These are phyloP conservation scores for Cenchrus purpureus DNA, from an alignment of 176 grass and related monocot genomes.

Conservation along the genomic window DNA sequence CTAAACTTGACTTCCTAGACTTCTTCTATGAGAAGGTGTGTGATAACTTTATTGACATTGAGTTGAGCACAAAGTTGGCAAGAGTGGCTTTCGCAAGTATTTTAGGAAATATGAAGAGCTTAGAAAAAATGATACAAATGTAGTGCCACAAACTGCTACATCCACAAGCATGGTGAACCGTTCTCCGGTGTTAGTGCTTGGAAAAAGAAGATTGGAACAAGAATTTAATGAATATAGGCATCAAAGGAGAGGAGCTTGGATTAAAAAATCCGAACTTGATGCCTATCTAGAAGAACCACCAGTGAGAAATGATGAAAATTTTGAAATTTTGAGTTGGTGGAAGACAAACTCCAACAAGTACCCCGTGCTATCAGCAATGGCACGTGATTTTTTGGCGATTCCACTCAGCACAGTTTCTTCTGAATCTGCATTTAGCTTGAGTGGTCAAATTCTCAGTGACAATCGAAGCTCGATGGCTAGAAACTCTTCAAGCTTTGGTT, in stretches of 20 bases:
- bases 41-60: too few relatives aligned
- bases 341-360: neutral
- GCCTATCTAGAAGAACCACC: neutral
- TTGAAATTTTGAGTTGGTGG: neutral
- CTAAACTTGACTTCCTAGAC: too few relatives aligned
- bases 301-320: neutral
- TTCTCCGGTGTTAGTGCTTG: neutral
- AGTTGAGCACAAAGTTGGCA: neutral
- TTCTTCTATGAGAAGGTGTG: too few relatives aligned
- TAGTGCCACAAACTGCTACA: neutral
- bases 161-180: neutral
- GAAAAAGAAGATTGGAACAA: neutral
- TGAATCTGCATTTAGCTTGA: neutral
- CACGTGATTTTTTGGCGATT: neutral
- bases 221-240: neutral
- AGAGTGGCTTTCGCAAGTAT: neutral
- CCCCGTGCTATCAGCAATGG: neutral
- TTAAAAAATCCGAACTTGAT: neutral
- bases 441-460: neutral
- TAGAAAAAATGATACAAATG: neutral
- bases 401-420: neutral
- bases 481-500: neutral
- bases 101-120: neutral
- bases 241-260: neutral
- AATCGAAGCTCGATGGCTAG: neutral